phyloP scores from a whole-genome alignment of 768 basidiomycete species.

The Multifurca ochricompacta region DNA sequence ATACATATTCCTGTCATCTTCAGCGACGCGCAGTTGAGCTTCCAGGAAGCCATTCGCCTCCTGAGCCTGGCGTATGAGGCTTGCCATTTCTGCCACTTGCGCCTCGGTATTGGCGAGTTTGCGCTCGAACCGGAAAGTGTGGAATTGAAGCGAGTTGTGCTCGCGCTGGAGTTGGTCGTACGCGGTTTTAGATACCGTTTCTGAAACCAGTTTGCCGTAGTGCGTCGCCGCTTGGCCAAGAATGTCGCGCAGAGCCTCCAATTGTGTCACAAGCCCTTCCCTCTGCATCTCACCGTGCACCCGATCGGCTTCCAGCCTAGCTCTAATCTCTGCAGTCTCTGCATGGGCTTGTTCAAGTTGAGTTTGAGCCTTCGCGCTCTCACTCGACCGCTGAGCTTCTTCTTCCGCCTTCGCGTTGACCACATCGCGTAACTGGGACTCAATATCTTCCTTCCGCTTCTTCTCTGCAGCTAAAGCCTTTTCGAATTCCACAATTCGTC shows the following conservation, averaged over 20 bases:
- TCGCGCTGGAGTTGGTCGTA: conserved; percentile 24
- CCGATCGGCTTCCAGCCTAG: conserved; percentile 29
- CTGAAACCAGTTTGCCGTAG: conserved; percentile 29
- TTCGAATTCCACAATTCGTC: conserved; percentile 48
- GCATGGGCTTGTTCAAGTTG: conserved; percentile 32
- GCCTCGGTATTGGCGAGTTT: conserved; percentile 61
- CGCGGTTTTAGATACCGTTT: conserved; percentile 21
- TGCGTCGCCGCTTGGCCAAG: conserved; percentile 45
- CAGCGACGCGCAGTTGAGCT: conserved; percentile 21
- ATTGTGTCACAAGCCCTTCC: conserved; percentile 38
- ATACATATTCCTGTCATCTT: conserved; percentile 20
- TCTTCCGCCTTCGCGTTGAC: conserved; percentile 34
- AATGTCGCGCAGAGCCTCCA: conserved; percentile 42
- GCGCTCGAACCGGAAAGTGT: conserved; percentile 49
- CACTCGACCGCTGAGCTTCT: conserved; percentile 31
- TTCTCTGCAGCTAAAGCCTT: conserved; percentile 42
- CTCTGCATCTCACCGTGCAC: conserved; percentile 33
- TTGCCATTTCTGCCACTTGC: conserved; percentile 57
- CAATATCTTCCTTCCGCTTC: conserved; percentile 41
- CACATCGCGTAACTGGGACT: conserved; percentile 38
- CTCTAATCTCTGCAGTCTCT: conserved; percentile 31
- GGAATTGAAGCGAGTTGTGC: conserved; percentile 37
- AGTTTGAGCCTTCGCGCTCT: conserved; percentile 30
- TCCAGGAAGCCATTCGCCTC: conserved; percentile 43
- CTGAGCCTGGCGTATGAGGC: conserved; percentile 50